Evolutionary conservation across 768 basidiomycete genomes (phyloP).

Genomic region (Dentipellis sp.): DNA sequence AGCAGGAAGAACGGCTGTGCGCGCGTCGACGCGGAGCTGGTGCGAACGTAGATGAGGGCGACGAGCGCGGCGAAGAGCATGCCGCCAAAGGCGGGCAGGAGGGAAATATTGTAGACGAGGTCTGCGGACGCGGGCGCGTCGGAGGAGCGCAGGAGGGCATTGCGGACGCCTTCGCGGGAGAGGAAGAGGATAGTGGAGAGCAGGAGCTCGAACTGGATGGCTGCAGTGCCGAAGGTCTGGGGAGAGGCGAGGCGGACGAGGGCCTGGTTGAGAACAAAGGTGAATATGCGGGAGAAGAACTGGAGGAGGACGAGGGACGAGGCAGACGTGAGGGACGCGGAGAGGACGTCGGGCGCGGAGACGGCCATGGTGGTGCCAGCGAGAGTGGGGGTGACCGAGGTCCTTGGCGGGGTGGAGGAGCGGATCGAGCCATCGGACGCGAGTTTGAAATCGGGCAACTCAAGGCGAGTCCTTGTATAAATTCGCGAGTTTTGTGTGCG

Average conservation of each 20-base stretch:
- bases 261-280: slow-evolving; percentile 84
- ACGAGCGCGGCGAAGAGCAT: slow-evolving; percentile 51
- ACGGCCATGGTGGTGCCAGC: neutral
- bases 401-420: neutral
- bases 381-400: neutral
- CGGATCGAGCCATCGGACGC: neutral
- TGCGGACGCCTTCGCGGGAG: slow-evolving; percentile 87
- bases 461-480: neutral
- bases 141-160: slow-evolving; percentile 64
- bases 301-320: slow-evolving; percentile 80
- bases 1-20: slow-evolving; percentile 55
- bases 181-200: slow-evolving; percentile 87
- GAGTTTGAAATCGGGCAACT: neutral
- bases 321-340: slow-evolving; percentile 37
- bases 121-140: neutral
- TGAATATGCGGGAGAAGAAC: slow-evolving; percentile 72
- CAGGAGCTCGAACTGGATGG: slow-evolving; percentile 90
- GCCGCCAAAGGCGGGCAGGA: slow-evolving; percentile 63
- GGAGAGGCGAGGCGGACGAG: slow-evolving; percentile 63
- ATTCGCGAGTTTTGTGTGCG: neutral
- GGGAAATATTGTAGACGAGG: slow-evolving; percentile 38
- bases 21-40: slow-evolving; percentile 43
- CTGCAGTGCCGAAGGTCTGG: slow-evolving; percentile 78
- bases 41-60: slow-evolving; percentile 41
- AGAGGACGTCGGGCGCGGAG: slow-evolving; percentile 5